Evolutionary conservation across 768 basidiomycete species (phyloP), one percentile per base, ranked within the genome.

Genomic region (Rhodocollybia butyracea): DNA sequence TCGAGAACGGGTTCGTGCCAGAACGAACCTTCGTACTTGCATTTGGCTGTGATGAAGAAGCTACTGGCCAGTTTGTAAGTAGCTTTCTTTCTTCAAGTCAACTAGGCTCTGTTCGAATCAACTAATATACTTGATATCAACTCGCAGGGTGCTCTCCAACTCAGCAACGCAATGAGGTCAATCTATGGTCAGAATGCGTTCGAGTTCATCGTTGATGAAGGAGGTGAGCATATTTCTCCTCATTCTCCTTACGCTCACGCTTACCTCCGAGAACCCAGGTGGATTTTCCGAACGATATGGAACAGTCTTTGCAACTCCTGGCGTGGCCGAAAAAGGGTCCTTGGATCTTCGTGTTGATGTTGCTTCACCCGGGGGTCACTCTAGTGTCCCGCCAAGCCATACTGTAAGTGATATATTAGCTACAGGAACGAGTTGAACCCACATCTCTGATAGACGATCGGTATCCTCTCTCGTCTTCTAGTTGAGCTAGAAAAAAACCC

Each of bases 131-230:
- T 21, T 46, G 36, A 39, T 47, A 15, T 22, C 8, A 13, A 19
- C 29, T 42, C 7, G 26, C 51, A 81, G 78, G 78, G 79, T 26
- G 80, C 78, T 10, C 56, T 58, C 36, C 61, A 61, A 2, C 64
- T 82, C 32, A 65, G 65, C 0, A 56, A 65, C 8, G 67, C 66
- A 45, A 61, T 89, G 15, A 61, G 77, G 34, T 47, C 70, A 2
- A 73, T 73, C 22, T 88, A 84, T 61, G 88, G 86, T 39, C 57
- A 68, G 48, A 63, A 86, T 60, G 75, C 77, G 11, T 78, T 85
- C 59, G 76, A 83, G 0, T 71, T 88, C 59, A 63, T 89, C 27
- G 69, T 89, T 39, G 88, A 90, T 60, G 88, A 90, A 66, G 88
- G 88, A 21, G 36, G 41, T 57, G 11, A 6, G 36, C n/a, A n/a